Evolutionary conservation across 2,329 filamentous ascomycete genomes (phyloP).

Genomic region (Akanthomyces muscarius): DNA sequence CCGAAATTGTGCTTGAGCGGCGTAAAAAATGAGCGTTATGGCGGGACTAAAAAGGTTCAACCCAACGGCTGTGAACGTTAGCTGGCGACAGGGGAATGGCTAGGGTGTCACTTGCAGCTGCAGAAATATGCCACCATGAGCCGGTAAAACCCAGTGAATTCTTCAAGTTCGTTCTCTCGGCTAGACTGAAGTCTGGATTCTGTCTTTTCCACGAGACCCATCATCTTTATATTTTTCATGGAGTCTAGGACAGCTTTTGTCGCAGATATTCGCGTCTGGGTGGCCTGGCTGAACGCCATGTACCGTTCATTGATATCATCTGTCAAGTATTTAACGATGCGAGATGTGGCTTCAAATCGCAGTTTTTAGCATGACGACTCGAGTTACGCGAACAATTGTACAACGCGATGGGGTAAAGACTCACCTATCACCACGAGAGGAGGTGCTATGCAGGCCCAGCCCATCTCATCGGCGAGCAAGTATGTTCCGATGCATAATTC

Average conservation of each 20-base stretch:
- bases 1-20: no score
- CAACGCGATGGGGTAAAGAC: neutral
- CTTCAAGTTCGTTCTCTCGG: slow-evolving; percentile 14
- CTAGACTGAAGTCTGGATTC: slow-evolving; percentile 16
- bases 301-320: slow-evolving; percentile 17
- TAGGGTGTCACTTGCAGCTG: slow-evolving; percentile 15
- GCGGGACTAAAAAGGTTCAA: neutral
- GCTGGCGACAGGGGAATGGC: neutral
- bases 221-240: slow-evolving; percentile 21
- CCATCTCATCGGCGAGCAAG: slow-evolving; percentile 5
- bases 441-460: slow-evolving; percentile 13
- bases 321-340: slow-evolving; percentile 14
- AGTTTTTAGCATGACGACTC: neutral
- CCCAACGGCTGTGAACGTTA: neutral
- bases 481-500: slow-evolving; percentile 13
- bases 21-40: no score
- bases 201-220: slow-evolving; percentile 18
- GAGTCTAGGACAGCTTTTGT: slow-evolving; percentile 19
- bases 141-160: slow-evolving; percentile 16
- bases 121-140: slow-evolving; percentile 17
- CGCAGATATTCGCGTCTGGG: slow-evolving; percentile 4
- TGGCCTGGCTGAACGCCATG: slow-evolving; percentile 10
- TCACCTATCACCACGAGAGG: slow-evolving; percentile 7
- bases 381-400: neutral
- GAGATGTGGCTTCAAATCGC: neutral